Percentiles rank a stretch among this genome's conserved stretches.
These are phyloP conservation scores for Globisporangium camurandrum DNA, from an alignment of 352 stramenopile species.

Conservation along the genomic window DNA sequence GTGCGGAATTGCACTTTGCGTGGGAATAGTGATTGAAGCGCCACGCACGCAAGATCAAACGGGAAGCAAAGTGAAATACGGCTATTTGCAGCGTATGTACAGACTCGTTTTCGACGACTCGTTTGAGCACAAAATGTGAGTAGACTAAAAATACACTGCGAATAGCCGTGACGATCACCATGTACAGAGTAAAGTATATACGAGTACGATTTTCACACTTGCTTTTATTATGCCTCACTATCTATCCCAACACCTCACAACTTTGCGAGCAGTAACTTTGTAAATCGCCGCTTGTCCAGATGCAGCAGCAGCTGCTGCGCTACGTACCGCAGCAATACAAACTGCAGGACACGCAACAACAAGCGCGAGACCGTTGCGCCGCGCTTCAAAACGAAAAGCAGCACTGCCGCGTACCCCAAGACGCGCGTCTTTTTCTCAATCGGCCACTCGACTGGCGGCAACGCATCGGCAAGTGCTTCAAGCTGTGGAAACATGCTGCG, in stretches of 20 bases:
- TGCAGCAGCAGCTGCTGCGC: slow-evolving; percentile 42
- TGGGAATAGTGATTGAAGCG: too few species aligned
- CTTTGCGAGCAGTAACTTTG: slow-evolving; percentile 12
- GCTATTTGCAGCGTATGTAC: too few species aligned
- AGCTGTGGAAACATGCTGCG: slow-evolving; percentile 40
- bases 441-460: slow-evolving; percentile 29
- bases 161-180: too few species aligned
- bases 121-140: too few species aligned
- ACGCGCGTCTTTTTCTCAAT: slow-evolving; percentile 37
- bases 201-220: neutral
- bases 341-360: slow-evolving; percentile 40
- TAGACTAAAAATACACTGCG: too few species aligned
- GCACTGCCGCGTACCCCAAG: slow-evolving; percentile 39
- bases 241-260: slow-evolving; percentile 1
- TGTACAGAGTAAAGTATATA: neutral
- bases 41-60: too few species aligned
- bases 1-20: too few species aligned
- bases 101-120: too few species aligned
- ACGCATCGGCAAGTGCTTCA: slow-evolving; percentile 22
- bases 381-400: slow-evolving; percentile 48
- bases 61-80: too few species aligned
- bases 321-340: slow-evolving; percentile 51
- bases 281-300: slow-evolving; percentile 20
- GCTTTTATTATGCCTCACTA: neutral
- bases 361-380: slow-evolving; percentile 38